These are phyloP conservation scores for Phlyctochytrium planicorne DNA, from an alignment of 192 early-diverging fungal species.

Conservation along the genomic window DNA sequence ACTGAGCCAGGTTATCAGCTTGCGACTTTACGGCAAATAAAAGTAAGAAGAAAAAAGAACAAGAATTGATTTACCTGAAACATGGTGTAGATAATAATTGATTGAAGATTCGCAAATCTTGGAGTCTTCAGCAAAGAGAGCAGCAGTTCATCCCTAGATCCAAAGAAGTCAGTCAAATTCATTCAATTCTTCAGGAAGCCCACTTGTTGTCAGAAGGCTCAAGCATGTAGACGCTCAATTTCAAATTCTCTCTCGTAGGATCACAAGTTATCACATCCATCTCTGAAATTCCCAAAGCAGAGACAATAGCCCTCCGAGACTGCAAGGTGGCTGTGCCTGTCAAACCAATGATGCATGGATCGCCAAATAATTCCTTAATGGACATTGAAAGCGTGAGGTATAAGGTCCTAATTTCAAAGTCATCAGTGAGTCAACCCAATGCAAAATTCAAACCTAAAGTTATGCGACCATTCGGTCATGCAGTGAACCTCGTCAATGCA, in stretches of 20 bases:
- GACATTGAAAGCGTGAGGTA: slow-evolving; percentile 62
- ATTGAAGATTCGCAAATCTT: slow-evolving; percentile 47
- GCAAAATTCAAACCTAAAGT: slow-evolving; percentile 60
- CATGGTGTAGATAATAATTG: slow-evolving; percentile 70
- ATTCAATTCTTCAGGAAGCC: too few species aligned
- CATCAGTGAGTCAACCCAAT: not conserved
- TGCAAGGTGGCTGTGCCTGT: slow-evolving; percentile 72
- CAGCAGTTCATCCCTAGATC: slow-evolving; percentile 50
- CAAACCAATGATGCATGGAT: slow-evolving; percentile 61
- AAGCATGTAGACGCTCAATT: slow-evolving; percentile 61
- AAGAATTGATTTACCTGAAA: slow-evolving; percentile 36
- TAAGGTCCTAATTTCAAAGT: slow-evolving; percentile 32
- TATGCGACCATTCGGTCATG: slow-evolving; percentile 83
- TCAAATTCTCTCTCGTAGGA: slow-evolving; percentile 61
- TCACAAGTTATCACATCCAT: slow-evolving; percentile 53
- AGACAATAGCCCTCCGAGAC: slow-evolving; percentile 48
- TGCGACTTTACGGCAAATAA: slow-evolving; percentile 48
- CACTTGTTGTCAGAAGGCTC: too few species aligned
- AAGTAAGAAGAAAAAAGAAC: not conserved
- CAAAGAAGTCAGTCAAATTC: not conserved
- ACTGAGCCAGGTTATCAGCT: slow-evolving; percentile 68
- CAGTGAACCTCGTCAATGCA: slow-evolving; percentile 87
- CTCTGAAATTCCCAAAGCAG: slow-evolving; percentile 59
- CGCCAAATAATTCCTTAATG: slow-evolving; percentile 45
- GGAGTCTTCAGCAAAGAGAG: slow-evolving; percentile 53